Conservation (phyloP, 2,329 filamentous ascomycete genomes). For the Trichophyton benhamiae region DNA sequence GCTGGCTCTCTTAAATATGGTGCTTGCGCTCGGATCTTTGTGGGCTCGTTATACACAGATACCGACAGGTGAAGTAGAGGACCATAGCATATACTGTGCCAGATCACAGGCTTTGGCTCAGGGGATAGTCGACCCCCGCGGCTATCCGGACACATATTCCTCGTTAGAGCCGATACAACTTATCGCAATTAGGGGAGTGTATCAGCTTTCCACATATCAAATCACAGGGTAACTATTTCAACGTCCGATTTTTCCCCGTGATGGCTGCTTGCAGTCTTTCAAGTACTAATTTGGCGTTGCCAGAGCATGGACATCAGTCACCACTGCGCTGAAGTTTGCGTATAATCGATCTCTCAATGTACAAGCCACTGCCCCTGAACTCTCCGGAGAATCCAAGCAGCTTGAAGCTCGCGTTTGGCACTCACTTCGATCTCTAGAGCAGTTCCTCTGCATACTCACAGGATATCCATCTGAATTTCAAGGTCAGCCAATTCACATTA, state of each 20-base stretch:
- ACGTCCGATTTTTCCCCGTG: neutral
- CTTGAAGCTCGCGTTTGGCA: conserved; percentile 28
- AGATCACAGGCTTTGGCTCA: conserved; percentile 24
- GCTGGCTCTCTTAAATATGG: conserved; percentile 29
- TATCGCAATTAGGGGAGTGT: conserved; percentile 26
- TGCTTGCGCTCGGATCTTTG: conserved; percentile 31
- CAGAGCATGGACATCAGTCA: conserved; percentile 28
- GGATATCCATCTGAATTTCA: conserved; percentile 25
- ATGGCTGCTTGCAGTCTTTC: neutral
- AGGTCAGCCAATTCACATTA: conserved; percentile 21
- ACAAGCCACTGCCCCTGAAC: conserved; percentile 21
- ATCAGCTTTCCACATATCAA: conserved; percentile 29
- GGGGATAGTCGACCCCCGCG: conserved; percentile 4
- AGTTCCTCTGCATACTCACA: conserved; percentile 25
- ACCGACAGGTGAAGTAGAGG: conserved; percentile 18
- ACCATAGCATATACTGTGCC: conserved; percentile 27
- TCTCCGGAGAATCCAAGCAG: conserved; percentile 22
- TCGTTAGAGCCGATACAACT: conserved; percentile 29
- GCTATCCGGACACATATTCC: conserved; percentile 11
- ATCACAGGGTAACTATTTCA: conserved; percentile 25
- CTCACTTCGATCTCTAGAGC: conserved; percentile 28
- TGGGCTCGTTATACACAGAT: conserved; percentile 22
- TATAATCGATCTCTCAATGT: conserved; percentile 27
- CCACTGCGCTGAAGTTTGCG: conserved; percentile 26
- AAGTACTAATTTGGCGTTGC: neutral